A percentile compares a stretch with the other conserved stretches of the same genome.
Evolutionary conservation across 352 stramenopile genomes (phyloP).

Genomic region (Phytophthora palmivora): DNA sequence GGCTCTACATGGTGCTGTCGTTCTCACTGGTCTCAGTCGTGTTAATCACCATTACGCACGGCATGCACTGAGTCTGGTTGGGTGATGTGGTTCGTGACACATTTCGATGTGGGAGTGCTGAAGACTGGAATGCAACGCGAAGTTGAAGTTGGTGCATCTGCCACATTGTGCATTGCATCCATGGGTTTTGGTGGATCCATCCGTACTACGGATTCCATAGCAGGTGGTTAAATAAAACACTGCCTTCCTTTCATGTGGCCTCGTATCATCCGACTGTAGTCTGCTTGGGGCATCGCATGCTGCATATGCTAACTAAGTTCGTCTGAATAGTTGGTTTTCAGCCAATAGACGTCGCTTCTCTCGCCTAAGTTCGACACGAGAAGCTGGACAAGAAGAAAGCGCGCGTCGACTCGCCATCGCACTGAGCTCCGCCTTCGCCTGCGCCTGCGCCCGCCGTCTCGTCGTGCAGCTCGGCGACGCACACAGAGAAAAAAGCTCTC

Average conservation of each 20-base stretch:
- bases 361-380: not conserved
- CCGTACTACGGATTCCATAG: too few relatives aligned
- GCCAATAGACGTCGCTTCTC: slow-evolving; percentile 16
- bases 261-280: too few relatives aligned
- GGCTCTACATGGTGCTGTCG: slow-evolving; percentile 74
- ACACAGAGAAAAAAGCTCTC: slow-evolving; percentile 24
- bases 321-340: slow-evolving; percentile 13
- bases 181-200: slow-evolving; percentile 4
- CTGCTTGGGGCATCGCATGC: too few relatives aligned
- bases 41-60: slow-evolving; percentile 79
- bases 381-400: not conserved
- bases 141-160: slow-evolving; percentile 21
- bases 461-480: slow-evolving; percentile 17
- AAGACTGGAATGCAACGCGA: slow-evolving; percentile 1
- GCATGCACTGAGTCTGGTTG: slow-evolving; percentile 52
- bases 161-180: slow-evolving; percentile 2
- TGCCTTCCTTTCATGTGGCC: too few relatives aligned
- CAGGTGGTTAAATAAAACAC: too few relatives aligned
- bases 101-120: slow-evolving; percentile 12
- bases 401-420: slow-evolving; percentile 14
- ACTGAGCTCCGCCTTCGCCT: slow-evolving; percentile 18
- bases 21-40: slow-evolving; percentile 67
- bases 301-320: too few relatives aligned
- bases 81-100: too few relatives aligned
- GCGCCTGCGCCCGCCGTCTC: slow-evolving; percentile 22